Evolutionary conservation across 495 filamentous ascomycete genomes (phyloP).

Genomic region (Terfezia boudieri): DNA sequence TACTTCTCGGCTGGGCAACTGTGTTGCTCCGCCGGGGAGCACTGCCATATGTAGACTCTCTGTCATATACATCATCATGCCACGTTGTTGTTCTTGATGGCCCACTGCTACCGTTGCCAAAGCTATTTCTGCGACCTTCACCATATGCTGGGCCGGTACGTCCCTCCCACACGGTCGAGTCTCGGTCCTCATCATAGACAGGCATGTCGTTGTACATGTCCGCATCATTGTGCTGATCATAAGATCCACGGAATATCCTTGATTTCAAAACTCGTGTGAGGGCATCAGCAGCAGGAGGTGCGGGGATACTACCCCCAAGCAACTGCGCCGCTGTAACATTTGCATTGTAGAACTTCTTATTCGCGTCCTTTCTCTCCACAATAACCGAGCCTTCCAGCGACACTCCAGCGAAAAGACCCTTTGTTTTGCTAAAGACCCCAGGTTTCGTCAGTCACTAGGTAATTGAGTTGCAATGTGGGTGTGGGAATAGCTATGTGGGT

Average conservation of each 20-base stretch:
- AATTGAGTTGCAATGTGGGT: constrained; percentile 1
- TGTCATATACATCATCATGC: constrained; percentile 77
- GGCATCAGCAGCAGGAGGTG: constrained; percentile 62
- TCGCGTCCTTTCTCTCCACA: constrained; percentile 85
- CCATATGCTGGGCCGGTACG: constrained; percentile 51
- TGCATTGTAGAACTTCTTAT: constrained; percentile 80
- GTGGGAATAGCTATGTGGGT: not conserved
- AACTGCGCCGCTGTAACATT: constrained; percentile 61
- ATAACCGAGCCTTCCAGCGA: constrained; percentile 78
- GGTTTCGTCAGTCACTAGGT: not conserved
- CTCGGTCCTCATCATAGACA: constrained; percentile 69
- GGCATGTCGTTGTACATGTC: constrained; percentile 89
- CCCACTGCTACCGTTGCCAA: constrained; percentile 23
- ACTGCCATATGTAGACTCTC: constrained; percentile 8
- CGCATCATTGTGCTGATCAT: constrained; percentile 24
- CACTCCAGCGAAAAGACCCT: constrained; percentile 89
- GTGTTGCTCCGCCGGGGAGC: not conserved
- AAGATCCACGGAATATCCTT: constrained; percentile 37
- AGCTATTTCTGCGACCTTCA: constrained; percentile 32
- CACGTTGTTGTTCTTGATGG: constrained; percentile 45
- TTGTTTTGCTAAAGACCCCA: constrained; percentile 46
- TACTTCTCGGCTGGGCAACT: not conserved
- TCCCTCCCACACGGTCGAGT: constrained; percentile 86
- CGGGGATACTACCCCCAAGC: constrained; percentile 50
- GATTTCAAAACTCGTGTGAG: constrained; percentile 68